phyloP scores from a whole-genome alignment of 176 grass and related monocot genomes.

The Avena atlantica region DNA sequence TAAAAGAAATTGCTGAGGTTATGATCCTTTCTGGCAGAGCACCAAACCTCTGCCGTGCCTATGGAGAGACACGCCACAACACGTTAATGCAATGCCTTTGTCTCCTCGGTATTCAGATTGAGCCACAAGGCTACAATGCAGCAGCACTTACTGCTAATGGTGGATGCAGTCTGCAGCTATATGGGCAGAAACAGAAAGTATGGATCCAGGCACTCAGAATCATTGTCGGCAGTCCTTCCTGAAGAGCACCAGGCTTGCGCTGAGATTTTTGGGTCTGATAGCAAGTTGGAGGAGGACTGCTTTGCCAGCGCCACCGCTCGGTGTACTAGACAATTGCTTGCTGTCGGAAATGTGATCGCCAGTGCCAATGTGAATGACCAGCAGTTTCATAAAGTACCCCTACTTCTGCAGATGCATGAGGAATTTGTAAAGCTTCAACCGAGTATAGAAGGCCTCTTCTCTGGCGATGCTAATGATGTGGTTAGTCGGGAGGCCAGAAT shows the following conservation, averaged over 20 bases:
- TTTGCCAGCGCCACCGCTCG: background rate
- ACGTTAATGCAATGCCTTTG: conserved; percentile 30
- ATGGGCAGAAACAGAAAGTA: conserved; percentile 18
- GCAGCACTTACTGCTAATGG: background rate
- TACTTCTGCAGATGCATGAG: conserved; percentile 33
- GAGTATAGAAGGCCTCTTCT: background rate
- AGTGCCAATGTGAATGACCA: background rate
- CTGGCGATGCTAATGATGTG: conserved; percentile 11
- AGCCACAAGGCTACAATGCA: background rate
- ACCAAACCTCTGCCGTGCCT: conserved; percentile 17
- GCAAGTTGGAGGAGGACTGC: conserved; percentile 21
- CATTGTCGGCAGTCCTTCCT: conserved; percentile 21
- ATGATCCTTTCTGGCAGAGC: conserved; percentile 34
- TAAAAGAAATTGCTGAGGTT: conserved; percentile 40
- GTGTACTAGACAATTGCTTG: background rate
- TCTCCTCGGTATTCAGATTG: conserved; percentile 15
- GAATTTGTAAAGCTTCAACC: conserved; percentile 19
- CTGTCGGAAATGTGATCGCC: background rate
- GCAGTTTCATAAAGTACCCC: background rate
- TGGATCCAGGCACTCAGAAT: conserved; percentile 39
- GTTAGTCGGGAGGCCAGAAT: conserved; percentile 10
- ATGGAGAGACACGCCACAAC: conserved; percentile 23
- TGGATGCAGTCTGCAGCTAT: background rate
- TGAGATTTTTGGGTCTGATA: conserved; percentile 12
- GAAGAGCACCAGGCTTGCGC: background rate